These are phyloP conservation scores for Nemania sp. DNA, from an alignment of 2,329 filamentous ascomycete genomes.

Conservation along the genomic window DNA sequence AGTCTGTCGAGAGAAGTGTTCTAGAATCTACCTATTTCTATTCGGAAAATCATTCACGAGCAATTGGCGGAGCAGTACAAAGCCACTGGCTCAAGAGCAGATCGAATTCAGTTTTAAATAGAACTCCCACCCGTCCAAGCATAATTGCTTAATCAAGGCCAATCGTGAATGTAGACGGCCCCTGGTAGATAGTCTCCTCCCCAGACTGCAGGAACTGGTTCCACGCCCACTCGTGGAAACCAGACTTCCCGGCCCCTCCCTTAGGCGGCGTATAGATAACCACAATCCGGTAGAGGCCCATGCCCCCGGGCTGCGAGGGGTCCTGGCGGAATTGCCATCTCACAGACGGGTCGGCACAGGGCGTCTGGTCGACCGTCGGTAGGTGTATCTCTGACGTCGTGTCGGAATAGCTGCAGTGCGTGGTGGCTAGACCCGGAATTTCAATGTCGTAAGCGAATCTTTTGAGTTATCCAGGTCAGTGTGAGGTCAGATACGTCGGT, in stretches of 20 bases:
- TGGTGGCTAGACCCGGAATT: constrained; percentile 19
- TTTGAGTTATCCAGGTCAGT: not conserved
- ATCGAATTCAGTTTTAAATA: no score
- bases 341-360: constrained; percentile 30
- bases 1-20: no score
- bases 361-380: constrained; percentile 23
- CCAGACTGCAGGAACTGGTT: constrained; percentile 28
- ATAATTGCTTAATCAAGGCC: not conserved
- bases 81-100: no score
- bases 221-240: constrained; percentile 35
- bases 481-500: not conserved
- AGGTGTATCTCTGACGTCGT: constrained; percentile 24
- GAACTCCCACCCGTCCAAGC: no score
- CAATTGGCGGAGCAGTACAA: no score
- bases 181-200: constrained; percentile 31
- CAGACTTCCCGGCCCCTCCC: constrained; percentile 11
- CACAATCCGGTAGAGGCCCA: constrained; percentile 33
- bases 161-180: constrained; percentile 29
- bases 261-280: constrained; percentile 29
- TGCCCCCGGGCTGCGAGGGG: constrained; percentile 29
- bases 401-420: constrained; percentile 31
- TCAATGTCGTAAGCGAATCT: constrained; percentile 31
- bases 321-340: constrained; percentile 36
- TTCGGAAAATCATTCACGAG: no score
- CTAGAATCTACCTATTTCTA: no score